Evolutionary conservation across 129 eudicot genomes (phyloP).

Genomic region (Chrysanthemum makinoi): DNA sequence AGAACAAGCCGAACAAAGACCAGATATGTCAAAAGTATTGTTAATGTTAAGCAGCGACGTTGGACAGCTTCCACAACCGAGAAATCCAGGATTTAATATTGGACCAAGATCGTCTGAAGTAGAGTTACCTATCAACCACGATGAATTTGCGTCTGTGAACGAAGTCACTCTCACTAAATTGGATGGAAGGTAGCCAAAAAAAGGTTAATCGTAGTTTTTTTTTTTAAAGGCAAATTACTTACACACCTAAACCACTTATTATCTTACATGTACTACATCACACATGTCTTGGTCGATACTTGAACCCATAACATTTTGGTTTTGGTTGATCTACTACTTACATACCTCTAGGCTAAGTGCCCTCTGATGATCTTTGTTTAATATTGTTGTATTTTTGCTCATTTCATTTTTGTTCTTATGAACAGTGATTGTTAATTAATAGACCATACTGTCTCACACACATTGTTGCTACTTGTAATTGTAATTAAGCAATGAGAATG

Average conservation of each 20-base stretch:
- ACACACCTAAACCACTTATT: too few species aligned
- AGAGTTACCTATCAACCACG: conserved; percentile 59
- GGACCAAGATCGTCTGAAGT: conserved; percentile 53
- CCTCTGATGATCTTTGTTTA: too few species aligned
- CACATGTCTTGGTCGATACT: too few species aligned
- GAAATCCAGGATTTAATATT: conserved; percentile 66
- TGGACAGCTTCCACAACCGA: conserved; percentile 58
- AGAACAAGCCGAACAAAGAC: conserved; percentile 83
- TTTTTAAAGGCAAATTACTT: too few species aligned
- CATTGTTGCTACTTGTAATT: background rate
- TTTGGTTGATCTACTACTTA: background rate
- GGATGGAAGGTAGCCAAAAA: conserved; percentile 58
- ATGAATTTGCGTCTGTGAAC: conserved; percentile 61
- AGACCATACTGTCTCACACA: conserved; percentile 15
- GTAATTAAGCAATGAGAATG: too few species aligned
- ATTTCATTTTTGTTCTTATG: background rate
- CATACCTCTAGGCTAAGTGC: too few species aligned
- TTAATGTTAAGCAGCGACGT: conserved; percentile 69
- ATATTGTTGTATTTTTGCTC: background rate
- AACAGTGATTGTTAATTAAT: background rate
- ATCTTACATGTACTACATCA: too few species aligned
- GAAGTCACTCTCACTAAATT: conserved; percentile 61
- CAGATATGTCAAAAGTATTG: conserved; percentile 62
- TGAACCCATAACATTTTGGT: background rate
- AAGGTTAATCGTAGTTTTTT: background rate